phyloP scores from a whole-genome alignment of 495 filamentous ascomycete genomes.

The Aspergillus biplanus region DNA sequence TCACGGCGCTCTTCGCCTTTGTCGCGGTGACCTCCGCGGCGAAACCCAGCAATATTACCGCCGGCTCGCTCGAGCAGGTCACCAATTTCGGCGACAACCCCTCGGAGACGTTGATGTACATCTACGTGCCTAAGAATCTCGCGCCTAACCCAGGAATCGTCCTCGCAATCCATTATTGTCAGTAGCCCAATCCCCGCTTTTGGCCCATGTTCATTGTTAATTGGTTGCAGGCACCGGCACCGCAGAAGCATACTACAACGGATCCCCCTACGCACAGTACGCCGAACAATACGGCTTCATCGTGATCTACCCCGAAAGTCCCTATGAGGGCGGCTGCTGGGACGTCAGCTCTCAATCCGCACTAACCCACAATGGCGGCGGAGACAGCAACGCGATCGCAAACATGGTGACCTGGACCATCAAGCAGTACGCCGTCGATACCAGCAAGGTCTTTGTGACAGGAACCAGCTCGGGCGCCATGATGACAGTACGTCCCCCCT shows the following conservation, averaged over 20 bases:
- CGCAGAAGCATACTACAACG: slow-evolving; percentile 52
- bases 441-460: slow-evolving; percentile 52
- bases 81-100: neutral
- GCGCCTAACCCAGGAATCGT: neutral
- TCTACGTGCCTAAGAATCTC: neutral
- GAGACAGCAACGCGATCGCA: slow-evolving; percentile 60
- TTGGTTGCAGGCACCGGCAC: slow-evolving; percentile 47
- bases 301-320: slow-evolving; percentile 57
- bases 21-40: too few species aligned
- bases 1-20: too few species aligned
- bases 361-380: slow-evolving; percentile 60
- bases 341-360: slow-evolving; percentile 59
- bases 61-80: neutral
- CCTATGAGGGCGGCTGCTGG: slow-evolving; percentile 58
- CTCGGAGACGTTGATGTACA: neutral
- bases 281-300: slow-evolving; percentile 60
- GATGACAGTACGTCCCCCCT: slow-evolving; percentile 47
- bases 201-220: too few species aligned
- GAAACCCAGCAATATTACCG: neutral
- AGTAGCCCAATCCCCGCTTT: neutral
- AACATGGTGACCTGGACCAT: slow-evolving; percentile 63
- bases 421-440: slow-evolving; percentile 51
- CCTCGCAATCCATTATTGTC: neutral
- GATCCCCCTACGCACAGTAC: slow-evolving; percentile 49
- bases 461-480: slow-evolving; percentile 59